Percentiles rank a stretch among this genome's conserved stretches.
Evolutionary conservation across 2,329 filamentous ascomycete genomes (phyloP).

Genomic region (Daldinia sp.): DNA sequence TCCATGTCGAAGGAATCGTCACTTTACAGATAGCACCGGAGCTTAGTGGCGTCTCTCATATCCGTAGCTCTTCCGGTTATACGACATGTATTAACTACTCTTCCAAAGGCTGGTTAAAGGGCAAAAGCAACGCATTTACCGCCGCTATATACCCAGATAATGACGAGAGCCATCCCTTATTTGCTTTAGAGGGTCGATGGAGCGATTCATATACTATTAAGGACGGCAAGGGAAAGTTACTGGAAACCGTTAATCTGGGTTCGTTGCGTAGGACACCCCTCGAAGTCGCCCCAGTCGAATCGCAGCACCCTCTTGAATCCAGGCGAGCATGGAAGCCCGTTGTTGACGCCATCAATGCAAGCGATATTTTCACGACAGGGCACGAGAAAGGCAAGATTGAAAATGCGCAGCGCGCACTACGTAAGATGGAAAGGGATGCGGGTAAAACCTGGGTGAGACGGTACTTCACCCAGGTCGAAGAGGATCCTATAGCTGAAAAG

Average conservation of each 20-base stretch:
- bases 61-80: conserved; percentile 87
- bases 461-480: conserved; percentile 41
- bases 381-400: conserved; percentile 90
- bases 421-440: conserved; percentile 41
- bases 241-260: conserved; percentile 72
- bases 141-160: conserved; percentile 79
- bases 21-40: conserved; percentile 90
- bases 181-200: conserved; percentile 92
- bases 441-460: conserved; percentile 45
- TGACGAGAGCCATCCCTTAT: conserved; percentile 79
- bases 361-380: conserved; percentile 85
- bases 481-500: conserved; percentile 40
- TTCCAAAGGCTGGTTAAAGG: conserved; percentile 93
- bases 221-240: conserved; percentile 66
- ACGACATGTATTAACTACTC: conserved; percentile 92
- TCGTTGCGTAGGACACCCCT: conserved; percentile 73
- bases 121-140: conserved; percentile 92
- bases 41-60: conserved; percentile 85
- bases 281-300: conserved; percentile 75
- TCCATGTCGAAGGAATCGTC: conserved; percentile 95
- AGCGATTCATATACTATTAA: conserved; percentile 84
- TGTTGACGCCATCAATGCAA: conserved; percentile 80
- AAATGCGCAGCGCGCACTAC: conserved; percentile 75
- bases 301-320: conserved; percentile 89
- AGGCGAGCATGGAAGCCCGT: conserved; percentile 90